phyloP scores from a whole-genome alignment of 2,329 filamentous ascomycete species.

The Rhynchosporium agropyri region DNA sequence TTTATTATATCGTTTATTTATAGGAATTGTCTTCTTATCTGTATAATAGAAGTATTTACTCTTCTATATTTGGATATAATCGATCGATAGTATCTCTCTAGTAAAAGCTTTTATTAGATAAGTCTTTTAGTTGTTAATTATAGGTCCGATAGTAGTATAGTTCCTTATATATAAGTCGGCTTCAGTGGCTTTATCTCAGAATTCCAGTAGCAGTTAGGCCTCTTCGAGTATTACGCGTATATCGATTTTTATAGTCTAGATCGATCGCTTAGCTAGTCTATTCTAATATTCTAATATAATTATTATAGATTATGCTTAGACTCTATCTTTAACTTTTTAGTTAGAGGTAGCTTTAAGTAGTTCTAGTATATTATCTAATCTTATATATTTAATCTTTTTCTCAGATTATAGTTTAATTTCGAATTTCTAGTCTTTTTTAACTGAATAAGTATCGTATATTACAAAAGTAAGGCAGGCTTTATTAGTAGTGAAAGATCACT shows the following conservation, averaged over 20 bases:
- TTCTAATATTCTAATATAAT: background rate
- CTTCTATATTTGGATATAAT: background rate
- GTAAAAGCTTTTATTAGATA: background rate
- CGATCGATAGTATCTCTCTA: background rate
- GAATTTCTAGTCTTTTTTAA: background rate
- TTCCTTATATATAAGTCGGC: conserved; percentile 5
- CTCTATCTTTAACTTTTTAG: background rate
- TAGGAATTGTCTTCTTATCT: background rate
- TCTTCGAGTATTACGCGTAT: background rate
- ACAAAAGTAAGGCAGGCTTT: too few relatives aligned
- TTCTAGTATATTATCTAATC: background rate
- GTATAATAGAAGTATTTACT: conserved; percentile 2
- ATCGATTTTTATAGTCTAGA: background rate
- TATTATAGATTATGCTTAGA: background rate
- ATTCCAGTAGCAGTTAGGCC: too few relatives aligned
- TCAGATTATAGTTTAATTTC: background rate
- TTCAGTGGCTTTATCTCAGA: background rate
- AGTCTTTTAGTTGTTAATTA: background rate
- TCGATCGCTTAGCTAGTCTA: background rate
- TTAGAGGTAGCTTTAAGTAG: background rate
- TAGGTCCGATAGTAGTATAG: too few relatives aligned
- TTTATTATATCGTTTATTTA: background rate
- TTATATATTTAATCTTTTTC: background rate
- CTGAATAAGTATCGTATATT: background rate
- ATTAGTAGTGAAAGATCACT: too few relatives aligned